These are phyloP conservation scores for Hanseniaspora jakobsenii DNA, from an alignment of 805 yeast species.

Conservation along the genomic window DNA sequence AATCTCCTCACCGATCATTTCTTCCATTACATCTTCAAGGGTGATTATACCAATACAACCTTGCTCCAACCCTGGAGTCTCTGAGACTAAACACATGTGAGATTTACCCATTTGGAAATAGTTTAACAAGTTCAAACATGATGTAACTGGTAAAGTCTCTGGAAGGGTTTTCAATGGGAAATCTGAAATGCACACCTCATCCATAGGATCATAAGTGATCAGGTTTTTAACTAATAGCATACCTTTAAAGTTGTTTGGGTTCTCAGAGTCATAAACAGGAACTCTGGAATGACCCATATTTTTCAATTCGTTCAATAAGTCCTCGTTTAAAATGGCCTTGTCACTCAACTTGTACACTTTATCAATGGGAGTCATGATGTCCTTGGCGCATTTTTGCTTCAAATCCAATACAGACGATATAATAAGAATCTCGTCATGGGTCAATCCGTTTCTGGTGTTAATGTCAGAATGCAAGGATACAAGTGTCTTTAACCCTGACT, in stretches of 20 bases:
- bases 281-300: conserved; percentile 91
- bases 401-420: conserved; percentile 86
- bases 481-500: conserved; percentile 82
- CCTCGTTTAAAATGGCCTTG: conserved; percentile 70
- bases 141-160: conserved; percentile 81
- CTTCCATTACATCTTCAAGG: conserved; percentile 95
- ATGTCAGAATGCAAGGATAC: conserved; percentile 69
- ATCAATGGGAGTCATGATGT: conserved; percentile 88
- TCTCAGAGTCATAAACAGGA: conserved; percentile 83
- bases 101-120: conserved; percentile 97
- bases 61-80: conserved; percentile 64
- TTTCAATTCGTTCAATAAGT: conserved; percentile 75
- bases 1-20: conserved; percentile 92
- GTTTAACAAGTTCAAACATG: conserved; percentile 84
- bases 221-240: conserved; percentile 86
- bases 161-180: conserved; percentile 95
- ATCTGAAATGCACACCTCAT: conserved; percentile 77
- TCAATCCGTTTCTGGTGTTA: conserved; percentile 79
- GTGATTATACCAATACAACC: conserved; percentile 91
- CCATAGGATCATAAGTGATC: conserved; percentile 94
- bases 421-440: conserved; percentile 91
- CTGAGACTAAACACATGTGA: conserved; percentile 89
- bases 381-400: conserved; percentile 76
- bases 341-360: conserved; percentile 82
- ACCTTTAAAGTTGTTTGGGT: conserved; percentile 83